These are phyloP conservation scores for Raphidocelis subcapitata DNA, from an alignment of 139 green algal species.

Conservation along the genomic window DNA sequence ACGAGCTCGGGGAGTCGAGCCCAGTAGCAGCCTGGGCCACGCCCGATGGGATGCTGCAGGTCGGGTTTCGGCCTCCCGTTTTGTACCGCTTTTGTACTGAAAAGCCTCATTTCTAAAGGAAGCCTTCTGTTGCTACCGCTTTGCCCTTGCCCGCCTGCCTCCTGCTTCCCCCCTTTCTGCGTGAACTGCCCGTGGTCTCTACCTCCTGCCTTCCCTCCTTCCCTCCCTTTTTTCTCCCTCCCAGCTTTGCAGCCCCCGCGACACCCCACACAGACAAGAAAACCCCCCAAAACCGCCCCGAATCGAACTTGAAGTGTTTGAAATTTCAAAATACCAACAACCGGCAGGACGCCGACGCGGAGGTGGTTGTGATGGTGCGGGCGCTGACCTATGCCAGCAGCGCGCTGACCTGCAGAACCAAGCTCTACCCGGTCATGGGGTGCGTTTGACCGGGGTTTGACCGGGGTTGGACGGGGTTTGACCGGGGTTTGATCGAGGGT, in stretches of 20 bases:
- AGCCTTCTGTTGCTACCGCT: background rate
- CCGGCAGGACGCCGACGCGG: conserved; percentile 49
- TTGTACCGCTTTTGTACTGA: too few relatives aligned
- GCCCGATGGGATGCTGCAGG: conserved; percentile 28
- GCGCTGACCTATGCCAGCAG: conserved; percentile 17
- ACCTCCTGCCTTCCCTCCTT: too few relatives aligned
- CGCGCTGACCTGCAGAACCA: conserved; percentile 9
- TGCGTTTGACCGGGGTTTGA: too few relatives aligned
- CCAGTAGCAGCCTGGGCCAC: conserved; percentile 47
- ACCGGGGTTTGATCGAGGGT: too few relatives aligned
- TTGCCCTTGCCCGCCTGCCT: background rate
- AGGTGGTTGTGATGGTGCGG: conserved; percentile 56
- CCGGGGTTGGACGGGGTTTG: too few relatives aligned
- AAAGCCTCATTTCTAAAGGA: background rate
- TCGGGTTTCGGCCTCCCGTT: too few relatives aligned
- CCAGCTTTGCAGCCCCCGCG: too few relatives aligned
- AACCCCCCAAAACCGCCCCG: background rate
- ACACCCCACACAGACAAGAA: too few relatives aligned
- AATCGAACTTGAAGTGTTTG: too few relatives aligned
- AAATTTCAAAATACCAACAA: conserved; percentile 32
- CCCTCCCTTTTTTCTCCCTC: too few relatives aligned
- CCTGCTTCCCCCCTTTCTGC: background rate
- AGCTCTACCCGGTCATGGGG: conserved; percentile 22
- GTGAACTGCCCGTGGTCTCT: background rate
- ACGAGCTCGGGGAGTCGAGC: conserved; percentile 57